Conservation (phyloP, 805 yeast species). For the Metschnikowia peoriensis region DNA sequence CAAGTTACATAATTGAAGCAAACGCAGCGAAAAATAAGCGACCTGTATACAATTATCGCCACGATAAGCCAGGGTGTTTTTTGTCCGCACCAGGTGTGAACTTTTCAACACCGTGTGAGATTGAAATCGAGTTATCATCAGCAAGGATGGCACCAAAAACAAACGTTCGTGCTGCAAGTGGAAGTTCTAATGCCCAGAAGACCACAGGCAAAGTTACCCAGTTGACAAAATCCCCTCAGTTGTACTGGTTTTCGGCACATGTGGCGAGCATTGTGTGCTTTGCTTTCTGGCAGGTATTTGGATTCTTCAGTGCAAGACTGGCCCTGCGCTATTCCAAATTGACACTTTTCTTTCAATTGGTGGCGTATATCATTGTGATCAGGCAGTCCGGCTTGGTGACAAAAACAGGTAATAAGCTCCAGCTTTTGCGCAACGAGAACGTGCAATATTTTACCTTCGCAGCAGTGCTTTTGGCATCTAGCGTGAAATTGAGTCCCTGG, state of each 20-base stretch:
- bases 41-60: background rate
- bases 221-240: constrained; percentile 36
- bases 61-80: background rate
- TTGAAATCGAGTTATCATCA: background rate
- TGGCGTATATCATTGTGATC: constrained; percentile 63
- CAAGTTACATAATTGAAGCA: too few species aligned
- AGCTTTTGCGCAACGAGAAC: constrained; percentile 39
- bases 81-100: background rate
- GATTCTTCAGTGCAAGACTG: constrained; percentile 40
- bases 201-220: background rate
- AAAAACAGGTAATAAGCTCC: constrained; percentile 6
- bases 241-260: constrained; percentile 71
- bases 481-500: constrained; percentile 33
- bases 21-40: background rate
- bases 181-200: background rate
- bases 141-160: background rate
- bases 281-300: constrained; percentile 34
- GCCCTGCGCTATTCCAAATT: constrained; percentile 26
- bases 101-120: background rate
- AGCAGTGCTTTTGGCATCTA: constrained; percentile 26
- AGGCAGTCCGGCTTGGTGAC: constrained; percentile 52
- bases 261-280: constrained; percentile 46
- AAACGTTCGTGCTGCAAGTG: background rate
- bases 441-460: constrained; percentile 39
- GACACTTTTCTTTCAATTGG: constrained; percentile 49